Conservation (phyloP, 2,329 filamentous ascomycete species). For the Fusarium temperatum region DNA sequence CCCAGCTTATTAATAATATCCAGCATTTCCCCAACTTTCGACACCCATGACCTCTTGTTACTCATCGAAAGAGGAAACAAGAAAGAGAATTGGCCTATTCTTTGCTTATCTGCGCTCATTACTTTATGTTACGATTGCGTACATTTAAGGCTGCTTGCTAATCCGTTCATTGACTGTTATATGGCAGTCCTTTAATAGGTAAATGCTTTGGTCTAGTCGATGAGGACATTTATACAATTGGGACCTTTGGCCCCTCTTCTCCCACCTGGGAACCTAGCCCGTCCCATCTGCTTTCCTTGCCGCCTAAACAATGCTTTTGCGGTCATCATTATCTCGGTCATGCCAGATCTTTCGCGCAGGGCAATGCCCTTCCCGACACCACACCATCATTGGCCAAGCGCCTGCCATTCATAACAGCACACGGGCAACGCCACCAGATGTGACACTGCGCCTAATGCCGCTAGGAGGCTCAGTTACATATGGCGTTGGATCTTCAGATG, state of each 20-base stretch:
- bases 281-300: not conserved
- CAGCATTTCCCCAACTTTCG: not conserved
- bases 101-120: too few relatives aligned
- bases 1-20: not conserved
- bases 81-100: too few relatives aligned
- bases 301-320: not conserved
- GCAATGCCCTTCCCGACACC: not conserved
- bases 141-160: too few relatives aligned
- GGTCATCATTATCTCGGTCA: not conserved
- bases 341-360: accelerated
- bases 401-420: accelerated
- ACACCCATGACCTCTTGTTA: not conserved
- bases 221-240: not conserved
- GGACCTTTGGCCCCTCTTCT: too few relatives aligned
- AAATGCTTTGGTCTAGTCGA: too few relatives aligned
- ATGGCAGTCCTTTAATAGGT: too few relatives aligned
- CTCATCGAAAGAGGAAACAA: too few relatives aligned
- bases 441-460: not conserved
- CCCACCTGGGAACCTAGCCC: accelerated
- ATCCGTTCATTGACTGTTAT: accelerated
- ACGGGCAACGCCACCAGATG: not conserved
- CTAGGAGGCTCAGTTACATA: not conserved
- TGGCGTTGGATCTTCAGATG: not conserved
- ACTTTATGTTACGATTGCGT: accelerated
- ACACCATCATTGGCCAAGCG: not conserved